Base-by-base conservation (phyloP, 176 grass and related monocot genomes). In the Tuctoria greenei region DNA sequence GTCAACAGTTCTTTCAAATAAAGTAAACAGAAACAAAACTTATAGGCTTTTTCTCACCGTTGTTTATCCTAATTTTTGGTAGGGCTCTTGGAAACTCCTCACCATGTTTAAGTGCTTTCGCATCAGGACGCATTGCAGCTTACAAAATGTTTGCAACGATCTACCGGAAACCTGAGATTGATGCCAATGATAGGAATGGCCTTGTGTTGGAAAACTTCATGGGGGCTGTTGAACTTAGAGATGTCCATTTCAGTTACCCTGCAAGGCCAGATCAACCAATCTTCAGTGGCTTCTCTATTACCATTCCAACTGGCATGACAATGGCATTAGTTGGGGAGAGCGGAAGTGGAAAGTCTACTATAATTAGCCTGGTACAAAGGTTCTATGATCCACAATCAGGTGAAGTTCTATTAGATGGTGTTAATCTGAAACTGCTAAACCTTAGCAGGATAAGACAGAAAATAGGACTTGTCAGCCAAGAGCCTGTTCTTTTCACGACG, bases 101-200 rank as follows among this genome's bases (percentile, higher is more conserved):
- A 28, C 88, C 92, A 69, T 95, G 79, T 67, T 82, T 91, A 77
- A 88, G 49, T 75, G 85, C 92, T 56, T 95, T 91, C 81, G 74
- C 88, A 42, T 76, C 92, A 60, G 91, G 88, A 59, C 82, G 86
- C 61, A 73, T 80, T 25, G 88, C 91, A 3, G 91, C 91, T 44
- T 88, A 83, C 73, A 94, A 94, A 77, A 88, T 94, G 91, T 94
- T 94, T 31, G 74, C 86, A 86, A 90, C 85, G 35, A 94, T 94
- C 26, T 55, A 88, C 34, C 76, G 88, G 50, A 76, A 74, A 57
- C 91, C 91, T 34, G 63, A 78, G 3, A 88, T 94, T 69, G 88
- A 94, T 83, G 64, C 76, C 16, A 81, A 71, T 61, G 76, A 81
- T 64, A 79, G 1, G 67, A 79, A 64, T 52, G 88, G 88, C 54